A percentile compares a stretch with the other conserved stretches of the same genome.
Conservation (phyloP, 2,329 filamentous ascomycete species). For the Rhynchosporium secalis region DNA sequence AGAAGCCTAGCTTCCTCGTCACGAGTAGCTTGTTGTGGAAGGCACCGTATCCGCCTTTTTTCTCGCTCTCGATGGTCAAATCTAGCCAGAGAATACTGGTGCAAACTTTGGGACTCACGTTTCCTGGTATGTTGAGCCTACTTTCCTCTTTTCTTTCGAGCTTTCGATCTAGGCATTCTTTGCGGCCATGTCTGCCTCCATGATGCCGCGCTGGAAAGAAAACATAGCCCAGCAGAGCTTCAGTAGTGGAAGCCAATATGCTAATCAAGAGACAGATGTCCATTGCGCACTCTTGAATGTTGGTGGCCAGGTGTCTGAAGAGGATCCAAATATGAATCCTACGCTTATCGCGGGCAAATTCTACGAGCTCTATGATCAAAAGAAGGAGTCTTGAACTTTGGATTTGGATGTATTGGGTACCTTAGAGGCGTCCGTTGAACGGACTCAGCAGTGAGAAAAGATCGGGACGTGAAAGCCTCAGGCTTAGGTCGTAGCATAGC, state of each 20-base stretch:
- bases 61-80: constrained; percentile 52
- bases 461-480: too few species aligned
- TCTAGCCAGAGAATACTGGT: constrained; percentile 53
- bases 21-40: constrained; percentile 50
- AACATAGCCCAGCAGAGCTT: background rate
- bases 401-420: constrained; percentile 43
- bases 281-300: constrained; percentile 50
- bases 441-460: too few species aligned
- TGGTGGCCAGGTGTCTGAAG: constrained; percentile 45
- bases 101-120: constrained; percentile 46
- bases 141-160: background rate
- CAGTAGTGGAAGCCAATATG: background rate
- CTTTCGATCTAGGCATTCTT: background rate
- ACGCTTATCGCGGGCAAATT: constrained; percentile 47
- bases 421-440: too few species aligned
- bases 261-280: constrained; percentile 40
- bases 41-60: constrained; percentile 48
- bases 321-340: constrained; percentile 47
- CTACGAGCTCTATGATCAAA: constrained; percentile 47
- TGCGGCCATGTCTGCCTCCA: background rate
- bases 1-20: constrained; percentile 49
- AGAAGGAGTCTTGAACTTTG: constrained; percentile 41
- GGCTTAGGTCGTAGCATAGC: too few species aligned
- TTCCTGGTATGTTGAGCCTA: constrained; percentile 27
- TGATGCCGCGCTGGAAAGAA: background rate